A percentile compares a stretch with the other conserved stretches of the same genome.
Evolutionary conservation across 2,329 filamentous ascomycete species (phyloP).

Genomic region (Pseudogymnoascus sp.): DNA sequence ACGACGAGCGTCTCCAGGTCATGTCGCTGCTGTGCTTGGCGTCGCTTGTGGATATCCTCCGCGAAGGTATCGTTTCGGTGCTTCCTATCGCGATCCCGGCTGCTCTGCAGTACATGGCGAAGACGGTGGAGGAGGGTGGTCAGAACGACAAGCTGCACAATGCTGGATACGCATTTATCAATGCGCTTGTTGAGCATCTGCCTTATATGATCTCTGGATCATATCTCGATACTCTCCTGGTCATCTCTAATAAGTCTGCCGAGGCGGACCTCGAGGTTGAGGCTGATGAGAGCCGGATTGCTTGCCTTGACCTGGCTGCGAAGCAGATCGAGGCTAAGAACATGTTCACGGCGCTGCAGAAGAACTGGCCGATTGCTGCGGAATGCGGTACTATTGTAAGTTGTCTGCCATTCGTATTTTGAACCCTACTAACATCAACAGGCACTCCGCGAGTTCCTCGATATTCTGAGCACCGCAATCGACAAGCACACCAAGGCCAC

Average conservation of each 20-base stretch:
- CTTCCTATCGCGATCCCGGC: conserved; percentile 69
- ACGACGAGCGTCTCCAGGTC: conserved; percentile 65
- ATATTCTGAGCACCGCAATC: conserved; percentile 63
- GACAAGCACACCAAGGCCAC: conserved; percentile 70
- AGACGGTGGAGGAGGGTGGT: conserved; percentile 48
- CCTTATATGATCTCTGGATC: conserved; percentile 81
- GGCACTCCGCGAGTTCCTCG: conserved; percentile 62
- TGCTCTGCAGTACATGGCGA: conserved; percentile 62
- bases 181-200: conserved; percentile 71
- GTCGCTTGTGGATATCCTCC: conserved; percentile 80
- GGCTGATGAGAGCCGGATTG: conserved; percentile 55
- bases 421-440: conserved; percentile 28
- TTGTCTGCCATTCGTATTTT: conserved; percentile 4
- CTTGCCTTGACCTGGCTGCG: conserved; percentile 68
- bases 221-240: conserved; percentile 65
- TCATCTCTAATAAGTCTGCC: conserved; percentile 66
- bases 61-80: conserved; percentile 77
- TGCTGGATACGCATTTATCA: conserved; percentile 73
- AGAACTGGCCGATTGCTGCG: conserved; percentile 63
- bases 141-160: conserved; percentile 65
- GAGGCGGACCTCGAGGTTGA: conserved; percentile 53
- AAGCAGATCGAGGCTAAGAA: conserved; percentile 70
- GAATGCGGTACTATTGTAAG: conserved; percentile 55
- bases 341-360: conserved; percentile 65
- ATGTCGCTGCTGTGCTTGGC: conserved; percentile 86